A percentile compares a stretch with the other conserved stretches of the same genome.
These are phyloP conservation scores for Laguncularia racemosa DNA, from an alignment of 345 rosid genomes.

Conservation along the genomic window DNA sequence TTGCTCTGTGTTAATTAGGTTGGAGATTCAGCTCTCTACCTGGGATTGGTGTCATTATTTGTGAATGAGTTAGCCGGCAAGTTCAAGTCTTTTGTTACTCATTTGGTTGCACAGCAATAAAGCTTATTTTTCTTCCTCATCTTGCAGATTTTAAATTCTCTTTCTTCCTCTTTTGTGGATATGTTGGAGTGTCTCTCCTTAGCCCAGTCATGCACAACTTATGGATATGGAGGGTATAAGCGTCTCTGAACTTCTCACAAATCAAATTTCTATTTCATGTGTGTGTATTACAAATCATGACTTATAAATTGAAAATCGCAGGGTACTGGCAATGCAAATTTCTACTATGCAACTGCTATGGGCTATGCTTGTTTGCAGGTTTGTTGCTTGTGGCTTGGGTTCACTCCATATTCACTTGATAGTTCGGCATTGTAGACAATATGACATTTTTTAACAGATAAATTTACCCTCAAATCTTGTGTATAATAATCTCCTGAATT, in stretches of 20 bases:
- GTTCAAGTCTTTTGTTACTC: slow-evolving; percentile 6
- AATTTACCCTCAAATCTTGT: too few species aligned
- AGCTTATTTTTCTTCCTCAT: slow-evolving; percentile 14
- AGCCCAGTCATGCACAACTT: slow-evolving; percentile 98
- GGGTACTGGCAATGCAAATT: slow-evolving; percentile 99
- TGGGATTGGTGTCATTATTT: slow-evolving; percentile 76
- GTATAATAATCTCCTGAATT: too few species aligned
- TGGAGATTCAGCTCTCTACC: slow-evolving; percentile 85
- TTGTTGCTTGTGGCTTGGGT: slow-evolving; percentile 4
- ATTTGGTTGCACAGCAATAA: slow-evolving; percentile 5
- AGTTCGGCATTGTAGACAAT: neutral
- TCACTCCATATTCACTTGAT: neutral
- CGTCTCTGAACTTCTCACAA: slow-evolving; percentile 4
- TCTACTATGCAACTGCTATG: slow-evolving; percentile 87
- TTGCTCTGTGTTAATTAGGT: slow-evolving; percentile 37
- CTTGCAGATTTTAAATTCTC: slow-evolving; percentile 77
- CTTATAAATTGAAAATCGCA: slow-evolving; percentile 22
- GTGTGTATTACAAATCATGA: slow-evolving; percentile 6
- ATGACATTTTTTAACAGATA: too few species aligned
- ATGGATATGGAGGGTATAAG: slow-evolving; percentile 94
- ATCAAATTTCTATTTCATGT: neutral
- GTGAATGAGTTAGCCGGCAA: slow-evolving; percentile 82
- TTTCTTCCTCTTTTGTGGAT: slow-evolving; percentile 87
- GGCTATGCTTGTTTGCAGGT: slow-evolving; percentile 97
- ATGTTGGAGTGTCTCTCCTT: slow-evolving; percentile 82